Percentiles rank a stretch among this genome's conserved stretches.
phyloP scores from a whole-genome alignment of 1,139 yeast species.

The Saccharomycopsis hybrid region DNA sequence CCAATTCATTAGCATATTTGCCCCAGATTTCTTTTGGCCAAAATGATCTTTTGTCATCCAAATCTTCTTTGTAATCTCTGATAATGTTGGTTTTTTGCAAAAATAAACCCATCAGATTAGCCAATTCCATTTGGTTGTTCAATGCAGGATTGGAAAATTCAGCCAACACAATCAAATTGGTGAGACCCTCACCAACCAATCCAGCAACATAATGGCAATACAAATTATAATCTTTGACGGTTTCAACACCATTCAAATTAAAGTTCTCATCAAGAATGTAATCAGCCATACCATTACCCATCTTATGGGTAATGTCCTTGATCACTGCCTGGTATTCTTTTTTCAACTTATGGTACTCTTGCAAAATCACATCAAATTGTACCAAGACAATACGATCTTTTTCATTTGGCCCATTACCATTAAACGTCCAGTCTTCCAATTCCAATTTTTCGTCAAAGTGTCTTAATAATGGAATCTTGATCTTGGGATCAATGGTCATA shows the following conservation, averaged over 20 bases:
- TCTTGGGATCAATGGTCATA: slow-evolving; percentile 68
- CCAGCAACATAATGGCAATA: slow-evolving; percentile 99
- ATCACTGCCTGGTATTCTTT: slow-evolving; percentile 76
- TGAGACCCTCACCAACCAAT: slow-evolving; percentile 91
- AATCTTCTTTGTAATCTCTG: slow-evolving; percentile 90
- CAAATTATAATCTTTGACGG: slow-evolving; percentile 75
- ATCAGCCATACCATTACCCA: slow-evolving; percentile 99
- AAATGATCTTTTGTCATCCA: slow-evolving; percentile 86
- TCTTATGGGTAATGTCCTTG: slow-evolving; percentile 65
- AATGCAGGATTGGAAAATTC: slow-evolving; percentile 50
- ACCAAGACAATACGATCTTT: slow-evolving; percentile 74
- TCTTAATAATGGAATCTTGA: slow-evolving; percentile 72
- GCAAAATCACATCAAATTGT: slow-evolving; percentile 62
- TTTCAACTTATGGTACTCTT: slow-evolving; percentile 66
- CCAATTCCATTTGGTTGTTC: slow-evolving; percentile 44
- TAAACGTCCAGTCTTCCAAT: slow-evolving; percentile 71
- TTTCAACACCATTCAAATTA: slow-evolving; percentile 70
- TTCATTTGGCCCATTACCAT: slow-evolving; percentile 69
- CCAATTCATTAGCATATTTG: slow-evolving; percentile 60
- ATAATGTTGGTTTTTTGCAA: slow-evolving; percentile 93
- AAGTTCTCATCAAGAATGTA: slow-evolving; percentile 75
- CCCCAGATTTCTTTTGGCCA: slow-evolving; percentile 97
- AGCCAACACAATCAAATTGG: slow-evolving; percentile 70
- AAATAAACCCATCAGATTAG: slow-evolving; percentile 91
- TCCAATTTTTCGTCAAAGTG: slow-evolving; percentile 57